Base-by-base conservation (phyloP, 345 rosid genomes). In the Geranium rotundifolium region DNA sequence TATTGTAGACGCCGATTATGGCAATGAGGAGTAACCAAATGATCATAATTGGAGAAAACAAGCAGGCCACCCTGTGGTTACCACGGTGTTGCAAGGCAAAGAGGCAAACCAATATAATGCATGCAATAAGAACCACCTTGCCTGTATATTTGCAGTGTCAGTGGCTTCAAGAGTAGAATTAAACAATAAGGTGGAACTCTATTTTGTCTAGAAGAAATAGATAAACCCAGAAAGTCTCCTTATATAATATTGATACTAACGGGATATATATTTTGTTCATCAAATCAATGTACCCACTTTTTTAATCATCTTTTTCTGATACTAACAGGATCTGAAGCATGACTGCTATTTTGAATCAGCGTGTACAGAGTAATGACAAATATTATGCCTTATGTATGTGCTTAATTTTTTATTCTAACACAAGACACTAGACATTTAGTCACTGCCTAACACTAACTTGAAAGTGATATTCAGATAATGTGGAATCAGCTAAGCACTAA, bases 21-120 rank as follows among this genome's bases (percentile, higher is more conserved):
- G 91, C 96, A 69, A 83, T 75, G 46, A 79, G 81, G 41, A 90
- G 64, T 68, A 87, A 61, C 99, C 99, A 93, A 19, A 88, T 65
- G 70, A 86, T 82, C 75, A 84, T 73, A 29, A 93, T 76, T 8
- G 97, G 97, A 63, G 97, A 68, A 78, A 93, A 90, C 63, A 82
- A 31, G 72, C 85, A 84, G 57, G 87, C 87, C 62, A 81, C 84
- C 78, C 74, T 78, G 73, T 85, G 77, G 57, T 85, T 88, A 58
- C 99, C 97, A 39, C 76, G 82, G 74, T 93, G 85, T 79, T 90
- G 99, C 82, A 88, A 68, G 79, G 90, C 88, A 65, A 93, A 93
- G 66, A 88, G 92, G 61, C 96, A 88, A 71, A 88, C 82, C 80
- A 93, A 72, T 71, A 85, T 68, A 58, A 76, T 65, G 59, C 90